Conservation (phyloP, 306 rosid genomes). For the Cucurbita pepo region DNA sequence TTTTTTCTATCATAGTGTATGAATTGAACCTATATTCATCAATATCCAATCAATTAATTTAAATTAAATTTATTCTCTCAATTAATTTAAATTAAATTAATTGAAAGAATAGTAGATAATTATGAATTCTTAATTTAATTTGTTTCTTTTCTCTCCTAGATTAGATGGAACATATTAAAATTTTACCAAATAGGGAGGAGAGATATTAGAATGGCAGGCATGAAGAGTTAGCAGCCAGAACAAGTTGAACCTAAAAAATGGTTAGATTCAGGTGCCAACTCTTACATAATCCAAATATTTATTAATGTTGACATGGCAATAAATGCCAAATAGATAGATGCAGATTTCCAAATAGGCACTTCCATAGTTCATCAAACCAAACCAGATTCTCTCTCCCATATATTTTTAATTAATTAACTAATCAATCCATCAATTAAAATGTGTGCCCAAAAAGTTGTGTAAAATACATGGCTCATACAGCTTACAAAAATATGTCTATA, state of each 20-base stretch:
- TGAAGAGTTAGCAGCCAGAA: neutral
- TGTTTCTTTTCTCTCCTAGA: neutral
- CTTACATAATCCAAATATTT: neutral
- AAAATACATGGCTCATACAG: neutral
- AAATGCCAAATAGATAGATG: neutral
- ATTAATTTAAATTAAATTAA: neutral
- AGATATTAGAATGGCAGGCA: neutral
- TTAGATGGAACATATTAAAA: neutral
- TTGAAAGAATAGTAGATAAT: too few relatives aligned
- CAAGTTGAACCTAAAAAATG: neutral
- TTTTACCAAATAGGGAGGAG: neutral
- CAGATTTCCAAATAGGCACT: neutral
- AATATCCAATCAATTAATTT: neutral
- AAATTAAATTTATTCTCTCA: neutral
- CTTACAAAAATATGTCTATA: too few relatives aligned
- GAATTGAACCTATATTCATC: too few relatives aligned
- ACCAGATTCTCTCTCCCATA: neutral
- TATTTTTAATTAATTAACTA: neutral
- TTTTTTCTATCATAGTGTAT: too few relatives aligned
- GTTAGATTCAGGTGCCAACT: constrained; percentile 3
- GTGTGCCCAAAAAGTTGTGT: neutral
- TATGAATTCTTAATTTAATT: neutral
- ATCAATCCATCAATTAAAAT: neutral
- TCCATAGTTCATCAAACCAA: neutral
- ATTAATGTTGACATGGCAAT: neutral